These are phyloP conservation scores for Poteriospumella lacustris DNA, from an alignment of 108 stramenopile genomes.

Conservation along the genomic window DNA sequence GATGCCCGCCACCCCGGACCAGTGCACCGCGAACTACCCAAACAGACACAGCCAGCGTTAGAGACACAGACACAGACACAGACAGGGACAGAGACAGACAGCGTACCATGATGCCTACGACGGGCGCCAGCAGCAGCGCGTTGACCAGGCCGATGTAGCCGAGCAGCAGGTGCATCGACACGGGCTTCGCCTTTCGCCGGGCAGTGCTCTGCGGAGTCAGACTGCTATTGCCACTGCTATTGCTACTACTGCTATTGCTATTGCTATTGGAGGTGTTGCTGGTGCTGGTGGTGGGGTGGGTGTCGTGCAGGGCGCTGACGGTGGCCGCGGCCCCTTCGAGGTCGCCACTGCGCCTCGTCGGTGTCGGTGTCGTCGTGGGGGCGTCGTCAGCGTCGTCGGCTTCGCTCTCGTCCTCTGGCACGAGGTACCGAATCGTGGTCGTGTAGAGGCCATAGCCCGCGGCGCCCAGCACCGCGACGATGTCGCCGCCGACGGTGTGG, in stretches of 20 bases:
- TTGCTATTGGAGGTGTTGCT: no score
- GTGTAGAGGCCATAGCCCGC: conserved; percentile 52
- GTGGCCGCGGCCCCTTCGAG: no score
- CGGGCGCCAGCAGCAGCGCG: conserved; percentile 61
- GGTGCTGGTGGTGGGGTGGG: no score
- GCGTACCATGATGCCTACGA: conserved; percentile 20
- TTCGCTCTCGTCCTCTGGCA: conserved; percentile 57
- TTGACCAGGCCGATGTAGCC: conserved; percentile 82
- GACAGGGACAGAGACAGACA: not conserved
- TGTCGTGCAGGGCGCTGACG: no score
- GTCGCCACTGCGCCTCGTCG: no score
- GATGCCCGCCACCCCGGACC: not conserved
- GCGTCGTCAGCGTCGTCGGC: no score
- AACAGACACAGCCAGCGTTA: not conserved
- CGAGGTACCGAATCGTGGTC: conserved; percentile 23
- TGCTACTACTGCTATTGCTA: no score
- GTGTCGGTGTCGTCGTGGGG: no score
- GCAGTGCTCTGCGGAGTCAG: no score
- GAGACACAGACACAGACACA: not conserved
- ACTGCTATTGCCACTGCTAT: no score
- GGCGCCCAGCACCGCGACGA: conserved; percentile 17
- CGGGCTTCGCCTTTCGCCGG: no score
- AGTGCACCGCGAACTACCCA: not conserved
- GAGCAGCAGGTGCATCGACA: conserved; percentile 79
- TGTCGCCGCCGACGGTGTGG: conserved; percentile 28